A percentile compares a stretch with the other conserved stretches of the same genome.
Evolutionary conservation across 2,329 filamentous ascomycete genomes (phyloP).

Genomic region (Aspergillus fumigatiaffinis): DNA sequence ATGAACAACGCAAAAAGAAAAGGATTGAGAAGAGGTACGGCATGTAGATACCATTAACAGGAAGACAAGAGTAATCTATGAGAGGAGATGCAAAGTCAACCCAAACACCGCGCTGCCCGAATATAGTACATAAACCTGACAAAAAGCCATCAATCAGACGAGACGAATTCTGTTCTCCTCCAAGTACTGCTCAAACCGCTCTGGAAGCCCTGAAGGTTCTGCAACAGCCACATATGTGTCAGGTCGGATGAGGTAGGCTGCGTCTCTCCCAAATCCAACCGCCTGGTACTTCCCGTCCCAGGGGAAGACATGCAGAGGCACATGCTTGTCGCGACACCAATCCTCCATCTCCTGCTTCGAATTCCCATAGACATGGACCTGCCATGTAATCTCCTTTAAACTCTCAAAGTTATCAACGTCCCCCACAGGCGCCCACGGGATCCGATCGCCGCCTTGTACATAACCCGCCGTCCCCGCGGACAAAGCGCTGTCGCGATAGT

Average conservation of each 20-base stretch:
- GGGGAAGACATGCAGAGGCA: slow-evolving; percentile 18
- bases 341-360: slow-evolving; percentile 9
- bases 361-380: slow-evolving; percentile 30
- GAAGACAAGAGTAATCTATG: too few species aligned
- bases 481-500: slow-evolving; percentile 41
- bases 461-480: slow-evolving; percentile 32
- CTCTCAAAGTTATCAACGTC: slow-evolving; percentile 25
- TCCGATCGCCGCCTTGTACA: slow-evolving; percentile 47
- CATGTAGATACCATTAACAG: too few species aligned
- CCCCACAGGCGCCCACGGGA: slow-evolving; percentile 31
- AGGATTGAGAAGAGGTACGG: too few species aligned
- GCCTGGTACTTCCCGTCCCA: slow-evolving; percentile 22
- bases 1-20: background rate
- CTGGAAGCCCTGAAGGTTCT: slow-evolving; percentile 12
- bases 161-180: slow-evolving; percentile 6
- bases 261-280: slow-evolving; percentile 20
- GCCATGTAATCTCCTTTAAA: slow-evolving; percentile 24
- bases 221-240: slow-evolving; percentile 29
- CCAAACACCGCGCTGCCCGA: background rate
- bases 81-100: background rate
- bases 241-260: slow-evolving; percentile 28
- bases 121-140: background rate
- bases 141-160: background rate
- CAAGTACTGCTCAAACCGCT: slow-evolving; percentile 23
- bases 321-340: slow-evolving; percentile 21